These are phyloP conservation scores for Creolimax fragrantissima DNA, from an alignment of 78 protist species.

Conservation along the genomic window DNA sequence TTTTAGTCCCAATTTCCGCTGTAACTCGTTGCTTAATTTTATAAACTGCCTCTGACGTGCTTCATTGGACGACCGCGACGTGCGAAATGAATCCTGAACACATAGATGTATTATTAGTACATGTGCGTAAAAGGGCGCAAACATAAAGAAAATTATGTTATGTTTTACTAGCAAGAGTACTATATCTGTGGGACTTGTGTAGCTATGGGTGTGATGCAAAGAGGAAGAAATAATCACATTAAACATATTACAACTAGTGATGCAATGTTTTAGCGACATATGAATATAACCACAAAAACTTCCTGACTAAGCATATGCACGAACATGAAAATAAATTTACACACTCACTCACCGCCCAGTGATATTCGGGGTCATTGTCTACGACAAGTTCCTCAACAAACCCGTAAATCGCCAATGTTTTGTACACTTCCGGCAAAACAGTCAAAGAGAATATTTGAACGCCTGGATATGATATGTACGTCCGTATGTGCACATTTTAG, in stretches of 20 bases:
- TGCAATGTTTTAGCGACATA: too few relatives aligned
- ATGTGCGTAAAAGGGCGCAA: too few relatives aligned
- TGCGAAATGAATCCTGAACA: conserved; percentile 19
- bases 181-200: conserved; percentile 12
- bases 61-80: conserved; percentile 61
- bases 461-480: not conserved
- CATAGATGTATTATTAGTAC: not conserved
- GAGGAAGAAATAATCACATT: too few relatives aligned
- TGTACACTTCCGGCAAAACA: not conserved
- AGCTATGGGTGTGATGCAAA: too few relatives aligned
- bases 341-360: conserved; percentile 50
- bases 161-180: not conserved
- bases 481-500: not conserved
- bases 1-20: conserved; percentile 67
- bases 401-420: not conserved
- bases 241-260: too few relatives aligned
- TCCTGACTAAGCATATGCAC: too few relatives aligned
- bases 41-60: conserved; percentile 59
- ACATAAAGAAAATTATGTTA: not conserved
- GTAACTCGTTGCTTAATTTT: conserved; percentile 55
- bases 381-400: conserved; percentile 72
- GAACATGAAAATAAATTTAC: too few relatives aligned
- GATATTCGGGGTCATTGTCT: conserved; percentile 84
- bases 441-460: not conserved
- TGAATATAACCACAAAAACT: too few relatives aligned